These are phyloP conservation scores for Arachis hypogaea DNA, from an alignment of 306 rosid species.

Conservation along the genomic window DNA sequence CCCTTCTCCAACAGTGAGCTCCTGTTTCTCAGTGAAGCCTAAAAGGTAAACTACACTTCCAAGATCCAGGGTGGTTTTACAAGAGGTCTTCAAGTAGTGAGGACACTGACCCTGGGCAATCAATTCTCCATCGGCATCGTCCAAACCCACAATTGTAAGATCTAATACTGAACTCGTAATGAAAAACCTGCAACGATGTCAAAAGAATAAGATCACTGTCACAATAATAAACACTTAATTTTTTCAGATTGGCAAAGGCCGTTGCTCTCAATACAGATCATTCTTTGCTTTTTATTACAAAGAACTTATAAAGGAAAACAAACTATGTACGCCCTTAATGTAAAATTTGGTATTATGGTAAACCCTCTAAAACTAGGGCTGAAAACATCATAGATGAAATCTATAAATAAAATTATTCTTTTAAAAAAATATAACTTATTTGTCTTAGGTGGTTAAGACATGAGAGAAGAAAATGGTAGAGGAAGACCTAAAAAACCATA, in stretches of 20 bases:
- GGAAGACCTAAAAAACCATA: too few relatives aligned
- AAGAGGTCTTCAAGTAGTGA: slow-evolving; percentile 76
- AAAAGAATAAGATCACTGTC: slow-evolving; percentile 7
- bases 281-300: neutral
- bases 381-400: neutral
- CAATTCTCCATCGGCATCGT: slow-evolving; percentile 81
- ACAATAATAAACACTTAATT: slow-evolving; percentile 15
- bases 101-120: slow-evolving; percentile 68
- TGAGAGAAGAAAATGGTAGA: too few relatives aligned
- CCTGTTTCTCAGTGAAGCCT: slow-evolving; percentile 78
- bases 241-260: slow-evolving; percentile 3
- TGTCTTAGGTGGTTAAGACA: too few relatives aligned
- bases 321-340: neutral
- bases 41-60: slow-evolving; percentile 89
- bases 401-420: neutral
- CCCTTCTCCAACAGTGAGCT: slow-evolving; percentile 83
- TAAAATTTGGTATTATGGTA: neutral
- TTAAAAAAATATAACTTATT: too few relatives aligned
- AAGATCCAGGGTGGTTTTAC: slow-evolving; percentile 81
- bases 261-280: neutral
- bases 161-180: slow-evolving; percentile 92
- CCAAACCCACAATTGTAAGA: slow-evolving; percentile 96
- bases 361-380: neutral
- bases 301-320: neutral
- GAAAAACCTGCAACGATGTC: slow-evolving; percentile 81